Conservation (phyloP, 2,329 filamentous ascomycete genomes). For the Sporothrix schenckii region DNA sequence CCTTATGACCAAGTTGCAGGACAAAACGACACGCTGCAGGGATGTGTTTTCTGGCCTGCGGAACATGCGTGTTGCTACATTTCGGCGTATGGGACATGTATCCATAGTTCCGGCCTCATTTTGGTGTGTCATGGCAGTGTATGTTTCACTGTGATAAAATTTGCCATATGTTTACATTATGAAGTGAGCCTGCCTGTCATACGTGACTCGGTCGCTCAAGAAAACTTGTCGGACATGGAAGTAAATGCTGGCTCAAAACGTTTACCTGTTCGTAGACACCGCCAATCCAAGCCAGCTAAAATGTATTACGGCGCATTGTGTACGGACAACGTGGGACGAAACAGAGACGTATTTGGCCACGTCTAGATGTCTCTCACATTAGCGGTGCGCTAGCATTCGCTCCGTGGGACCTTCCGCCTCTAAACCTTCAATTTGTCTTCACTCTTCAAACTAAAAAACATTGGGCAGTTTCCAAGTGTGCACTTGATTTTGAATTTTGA, state of each 20-base stretch:
- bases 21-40: conserved; percentile 10
- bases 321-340: conserved; percentile 11
- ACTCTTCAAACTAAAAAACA: too few relatives aligned
- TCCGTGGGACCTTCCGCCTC: not conserved
- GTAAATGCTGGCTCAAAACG: too few relatives aligned
- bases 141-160: not conserved
- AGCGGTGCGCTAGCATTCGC: not conserved
- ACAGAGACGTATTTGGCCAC: conserved; percentile 13
- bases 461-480: not conserved
- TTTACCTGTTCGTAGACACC: too few relatives aligned
- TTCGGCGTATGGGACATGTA: not conserved
- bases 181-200: too few relatives aligned
- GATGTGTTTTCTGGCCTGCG: not conserved
- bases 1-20: conserved; percentile 22
- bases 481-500: not conserved
- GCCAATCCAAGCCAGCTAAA: too few relatives aligned
- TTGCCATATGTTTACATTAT: not conserved
- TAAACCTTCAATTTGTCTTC: not conserved
- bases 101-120: not conserved
- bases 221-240: not conserved
- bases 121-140: not conserved
- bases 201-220: too few relatives aligned
- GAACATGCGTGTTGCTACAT: not conserved
- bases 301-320: too few relatives aligned
- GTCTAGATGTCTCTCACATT: not conserved